A percentile compares a stretch with the other conserved stretches of the same genome.
Evolutionary conservation across 2,329 filamentous ascomycete genomes (phyloP).

Genomic region (Pyricularia sp.): DNA sequence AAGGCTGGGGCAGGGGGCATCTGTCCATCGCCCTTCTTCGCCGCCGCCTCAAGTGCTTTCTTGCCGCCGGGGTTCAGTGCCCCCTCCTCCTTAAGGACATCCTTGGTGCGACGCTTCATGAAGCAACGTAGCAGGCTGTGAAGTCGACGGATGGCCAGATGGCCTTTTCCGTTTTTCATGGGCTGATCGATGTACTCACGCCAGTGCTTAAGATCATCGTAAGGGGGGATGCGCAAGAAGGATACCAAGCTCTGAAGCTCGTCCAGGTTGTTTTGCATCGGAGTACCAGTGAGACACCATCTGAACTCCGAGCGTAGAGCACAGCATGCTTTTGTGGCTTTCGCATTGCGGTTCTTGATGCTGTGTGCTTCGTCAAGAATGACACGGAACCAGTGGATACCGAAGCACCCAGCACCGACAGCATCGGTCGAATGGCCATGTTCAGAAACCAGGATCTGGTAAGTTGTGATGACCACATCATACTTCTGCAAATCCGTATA

Average conservation of each 20-base stretch:
- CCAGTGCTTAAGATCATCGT: conserved; percentile 76
- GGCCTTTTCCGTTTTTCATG: conserved; percentile 79
- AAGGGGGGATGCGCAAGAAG: conserved; percentile 85
- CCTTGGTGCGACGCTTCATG: conserved; percentile 98
- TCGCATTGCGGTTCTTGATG: conserved; percentile 96
- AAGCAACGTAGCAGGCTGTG: conserved; percentile 80
- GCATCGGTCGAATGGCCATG: conserved; percentile 57
- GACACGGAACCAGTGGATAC: conserved; percentile 85
- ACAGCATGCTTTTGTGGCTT: conserved; percentile 85
- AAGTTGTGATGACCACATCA: conserved; percentile 91
- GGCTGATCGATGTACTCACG: conserved; percentile 82
- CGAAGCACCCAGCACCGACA: conserved; percentile 72
- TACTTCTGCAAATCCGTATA: conserved; percentile 66
- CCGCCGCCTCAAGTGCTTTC: conserved; percentile 26
- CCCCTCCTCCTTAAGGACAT: conserved; percentile 81
- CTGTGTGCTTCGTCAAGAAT: conserved; percentile 95
- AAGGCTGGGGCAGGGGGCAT: conserved; percentile 49
- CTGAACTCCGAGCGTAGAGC: conserved; percentile 75
- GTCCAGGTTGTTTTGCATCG: conserved; percentile 96
- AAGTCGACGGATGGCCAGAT: conserved; percentile 75
- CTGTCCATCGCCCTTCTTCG: conserved; percentile 30
- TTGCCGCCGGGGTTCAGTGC: conserved; percentile 68
- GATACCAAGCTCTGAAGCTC: conserved; percentile 88
- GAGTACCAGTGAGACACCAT: conserved; percentile 93
- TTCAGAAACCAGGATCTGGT: conserved; percentile 88